phyloP scores from a whole-genome alignment of 2,329 filamentous ascomycete species.

The Paraphoma sp. region DNA sequence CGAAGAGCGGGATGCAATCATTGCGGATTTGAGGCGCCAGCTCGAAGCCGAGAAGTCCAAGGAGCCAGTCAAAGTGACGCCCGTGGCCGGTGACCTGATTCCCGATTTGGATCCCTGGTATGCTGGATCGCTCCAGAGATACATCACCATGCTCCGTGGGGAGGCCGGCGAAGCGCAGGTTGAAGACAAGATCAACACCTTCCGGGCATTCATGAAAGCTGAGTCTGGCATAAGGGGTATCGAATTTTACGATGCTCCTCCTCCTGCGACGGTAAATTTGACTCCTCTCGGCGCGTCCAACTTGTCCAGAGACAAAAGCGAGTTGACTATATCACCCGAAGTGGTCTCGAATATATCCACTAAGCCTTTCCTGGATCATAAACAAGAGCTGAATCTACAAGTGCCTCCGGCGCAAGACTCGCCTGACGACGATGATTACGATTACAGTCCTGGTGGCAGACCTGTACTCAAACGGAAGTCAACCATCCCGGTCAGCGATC shows the following conservation, averaged over 20 bases:
- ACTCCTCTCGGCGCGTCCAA: neutral
- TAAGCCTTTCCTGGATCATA: neutral
- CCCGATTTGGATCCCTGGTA: slow-evolving; percentile 65
- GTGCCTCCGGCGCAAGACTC: slow-evolving; percentile 10
- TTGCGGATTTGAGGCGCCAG: slow-evolving; percentile 28
- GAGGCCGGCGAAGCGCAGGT: slow-evolving; percentile 56
- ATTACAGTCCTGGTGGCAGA: slow-evolving; percentile 62
- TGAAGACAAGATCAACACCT: slow-evolving; percentile 61
- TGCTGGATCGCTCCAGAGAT: slow-evolving; percentile 61
- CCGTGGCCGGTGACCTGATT: slow-evolving; percentile 46
- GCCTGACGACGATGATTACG: slow-evolving; percentile 28
- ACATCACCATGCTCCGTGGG: slow-evolving; percentile 61
- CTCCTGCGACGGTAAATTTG: slow-evolving; percentile 8
- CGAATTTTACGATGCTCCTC: slow-evolving; percentile 47
- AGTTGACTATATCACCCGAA: neutral
- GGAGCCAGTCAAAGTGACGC: slow-evolving; percentile 27
- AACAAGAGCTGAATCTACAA: slow-evolving; percentile 12
- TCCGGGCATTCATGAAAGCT: slow-evolving; percentile 55
- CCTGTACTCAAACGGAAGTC: slow-evolving; percentile 49
- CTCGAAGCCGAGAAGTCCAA: slow-evolving; percentile 36
- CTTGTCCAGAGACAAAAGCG: neutral
- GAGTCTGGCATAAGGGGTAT: slow-evolving; percentile 50
- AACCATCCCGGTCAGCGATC: slow-evolving; percentile 19
- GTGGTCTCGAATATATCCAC: neutral
- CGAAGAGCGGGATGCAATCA: slow-evolving; percentile 32